Evolutionary conservation across 2,329 filamentous ascomycete genomes (phyloP), one percentile per base, ranked within the genome.

Genomic region (Fusarium sp.): DNA sequence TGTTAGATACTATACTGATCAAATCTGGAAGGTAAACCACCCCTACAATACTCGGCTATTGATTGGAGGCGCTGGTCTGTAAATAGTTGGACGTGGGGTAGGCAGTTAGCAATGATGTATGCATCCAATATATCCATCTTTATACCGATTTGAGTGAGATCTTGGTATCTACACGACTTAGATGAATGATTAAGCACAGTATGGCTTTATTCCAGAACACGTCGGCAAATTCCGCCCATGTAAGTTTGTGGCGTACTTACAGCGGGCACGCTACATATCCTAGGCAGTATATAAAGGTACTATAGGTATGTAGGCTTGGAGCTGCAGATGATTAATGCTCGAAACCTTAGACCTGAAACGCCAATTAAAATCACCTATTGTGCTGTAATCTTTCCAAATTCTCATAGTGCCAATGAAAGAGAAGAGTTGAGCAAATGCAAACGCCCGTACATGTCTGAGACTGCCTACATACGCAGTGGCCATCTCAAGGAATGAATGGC

Each of bases 261-360:
- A 18, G n/a, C 12, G 15, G 33, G 23, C 20, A 36, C 8, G 33
- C 46, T 23, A 23, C 23, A 23, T 23, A 23, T 23, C 23, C 23
- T 23, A 23, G 23, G 23, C 6, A 23, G 23, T 23, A 23, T 23
- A 23, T 6, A 23, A 23, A 23, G 23, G 6, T 23, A 23, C 23
- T 5, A 23, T 23, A 23, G 23, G 23, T 23, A 23, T 23, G 23
- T 23, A 23, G 23, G 23, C 23, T 23, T 23, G 23, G 23, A 40
- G 18, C 20, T 34, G n/a, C 8, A 13, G 20, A 20, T 23, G n/a
- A n/a, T 9, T 50, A 44, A 18, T 9, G 15, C 23, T 49, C 10
- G 12, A 47, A 33, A 12, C 23, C 26, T 34, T 38, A 65, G 18
- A 45, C 60, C 45, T 59, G 62, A 53, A 53, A 53, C 46, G 53